Conservation (phyloP, 352 stramenopile genomes). For the Globisporangium ultimum region DNA sequence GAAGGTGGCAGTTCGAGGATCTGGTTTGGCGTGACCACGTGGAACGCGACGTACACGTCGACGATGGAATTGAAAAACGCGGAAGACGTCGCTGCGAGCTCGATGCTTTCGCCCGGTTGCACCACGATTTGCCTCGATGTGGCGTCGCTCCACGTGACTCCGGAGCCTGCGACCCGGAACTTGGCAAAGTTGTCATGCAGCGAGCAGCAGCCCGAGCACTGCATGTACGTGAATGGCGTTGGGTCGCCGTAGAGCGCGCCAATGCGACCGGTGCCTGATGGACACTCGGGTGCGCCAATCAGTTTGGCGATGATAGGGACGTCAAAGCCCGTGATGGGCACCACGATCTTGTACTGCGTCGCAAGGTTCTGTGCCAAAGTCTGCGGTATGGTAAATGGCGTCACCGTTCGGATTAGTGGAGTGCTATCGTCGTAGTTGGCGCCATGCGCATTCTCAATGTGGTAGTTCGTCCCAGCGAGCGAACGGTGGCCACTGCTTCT, state of each 20-base stretch:
- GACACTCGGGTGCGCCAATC: conserved; percentile 55
- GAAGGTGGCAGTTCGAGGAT: conserved; percentile 47
- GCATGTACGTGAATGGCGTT: conserved; percentile 44
- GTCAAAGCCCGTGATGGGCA: conserved; percentile 49
- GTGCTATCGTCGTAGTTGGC: conserved; percentile 20
- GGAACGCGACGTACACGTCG: conserved; percentile 70
- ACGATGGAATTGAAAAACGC: conserved; percentile 54
- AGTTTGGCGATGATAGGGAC: conserved; percentile 64
- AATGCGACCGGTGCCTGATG: conserved; percentile 46
- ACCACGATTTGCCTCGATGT: conserved; percentile 37
- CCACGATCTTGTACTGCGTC: conserved; percentile 31
- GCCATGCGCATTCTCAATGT: conserved; percentile 42
- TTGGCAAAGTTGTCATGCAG: conserved; percentile 47
- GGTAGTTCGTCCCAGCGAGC: conserved; percentile 23
- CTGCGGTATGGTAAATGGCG: conserved; percentile 14
- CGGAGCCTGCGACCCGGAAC: conserved; percentile 37
- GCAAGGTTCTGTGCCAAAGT: conserved; percentile 30
- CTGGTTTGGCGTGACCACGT: conserved; percentile 68
- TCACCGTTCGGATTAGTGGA: conserved; percentile 31
- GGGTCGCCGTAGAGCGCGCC: conserved; percentile 48
- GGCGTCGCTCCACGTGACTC: conserved; percentile 28
- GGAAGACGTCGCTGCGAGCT: conserved; percentile 43
- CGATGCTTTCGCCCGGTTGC: conserved; percentile 39
- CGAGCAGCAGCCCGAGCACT: conserved; percentile 67
- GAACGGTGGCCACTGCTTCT: conserved; percentile 1